Conservation (phyloP, 2,329 filamentous ascomycete genomes). For the Claviceps humidiphila region DNA sequence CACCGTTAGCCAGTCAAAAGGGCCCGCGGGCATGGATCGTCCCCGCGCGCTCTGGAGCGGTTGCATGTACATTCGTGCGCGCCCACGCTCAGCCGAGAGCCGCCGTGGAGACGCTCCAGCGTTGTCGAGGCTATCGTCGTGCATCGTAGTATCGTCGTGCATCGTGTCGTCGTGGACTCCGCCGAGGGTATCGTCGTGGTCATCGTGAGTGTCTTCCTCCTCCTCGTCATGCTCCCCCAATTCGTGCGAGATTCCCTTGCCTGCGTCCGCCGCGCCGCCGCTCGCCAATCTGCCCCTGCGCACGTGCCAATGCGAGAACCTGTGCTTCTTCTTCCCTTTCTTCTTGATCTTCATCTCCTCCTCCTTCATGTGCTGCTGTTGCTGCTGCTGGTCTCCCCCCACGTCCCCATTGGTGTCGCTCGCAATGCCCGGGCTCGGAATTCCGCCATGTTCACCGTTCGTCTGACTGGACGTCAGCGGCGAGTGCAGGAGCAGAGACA, state of each 20-base stretch:
- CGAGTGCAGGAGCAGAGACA: neutral
- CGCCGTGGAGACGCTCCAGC: neutral
- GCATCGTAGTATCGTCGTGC: neutral
- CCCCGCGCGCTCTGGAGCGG: neutral
- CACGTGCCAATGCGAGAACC: neutral
- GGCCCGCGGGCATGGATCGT: neutral
- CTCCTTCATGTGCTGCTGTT: neutral
- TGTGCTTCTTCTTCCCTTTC: neutral
- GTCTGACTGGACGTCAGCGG: constrained; percentile 1
- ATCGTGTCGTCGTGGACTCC: neutral
- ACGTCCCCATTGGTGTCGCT: neutral
- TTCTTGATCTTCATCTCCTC: neutral
- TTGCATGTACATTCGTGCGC: neutral
- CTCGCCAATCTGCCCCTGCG: neutral
- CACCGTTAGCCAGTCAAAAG: neutral
- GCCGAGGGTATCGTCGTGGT: neutral
- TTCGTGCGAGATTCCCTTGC: neutral
- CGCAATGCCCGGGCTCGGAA: neutral
- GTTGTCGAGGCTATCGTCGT: neutral
- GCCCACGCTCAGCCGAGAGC: neutral
- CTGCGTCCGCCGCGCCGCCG: neutral
- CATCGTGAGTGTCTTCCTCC: neutral
- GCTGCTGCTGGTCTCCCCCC: neutral
- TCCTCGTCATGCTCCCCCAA: neutral
- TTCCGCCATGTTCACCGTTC: constrained; percentile 1